Conservation (phyloP, 768 basidiomycete genomes). For the Mycena albidolilacea region DNA sequence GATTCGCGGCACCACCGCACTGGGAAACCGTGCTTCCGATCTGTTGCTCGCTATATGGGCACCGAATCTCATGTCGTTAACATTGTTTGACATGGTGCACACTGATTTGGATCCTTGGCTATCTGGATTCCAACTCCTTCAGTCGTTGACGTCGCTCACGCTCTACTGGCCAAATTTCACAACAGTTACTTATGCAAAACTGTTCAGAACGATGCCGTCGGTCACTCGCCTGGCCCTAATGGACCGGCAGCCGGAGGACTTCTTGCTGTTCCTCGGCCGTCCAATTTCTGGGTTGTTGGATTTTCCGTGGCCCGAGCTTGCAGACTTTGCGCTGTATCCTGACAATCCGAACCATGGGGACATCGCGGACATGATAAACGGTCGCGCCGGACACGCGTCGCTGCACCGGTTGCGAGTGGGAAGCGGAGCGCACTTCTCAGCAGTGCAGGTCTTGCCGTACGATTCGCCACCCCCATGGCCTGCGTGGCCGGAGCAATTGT, state of each 20-base stretch:
- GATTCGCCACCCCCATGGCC: conserved; percentile 26
- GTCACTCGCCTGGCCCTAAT: conserved; percentile 27
- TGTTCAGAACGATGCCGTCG: conserved; percentile 25
- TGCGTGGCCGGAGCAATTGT: conserved; percentile 10
- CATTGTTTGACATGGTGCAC: conserved; percentile 23
- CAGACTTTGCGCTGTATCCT: conserved; percentile 27
- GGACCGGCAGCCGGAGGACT: conserved; percentile 18
- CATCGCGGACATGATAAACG: conserved; percentile 12
- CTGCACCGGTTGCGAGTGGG: conserved; percentile 27
- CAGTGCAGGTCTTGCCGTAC: conserved; percentile 19
- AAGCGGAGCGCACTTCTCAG: not conserved
- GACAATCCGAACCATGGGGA: not conserved
- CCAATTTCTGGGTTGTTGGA: not conserved
- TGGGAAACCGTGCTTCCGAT: conserved; percentile 31
- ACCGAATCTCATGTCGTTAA: conserved; percentile 22
- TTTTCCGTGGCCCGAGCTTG: conserved; percentile 17
- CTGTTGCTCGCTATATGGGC: conserved; percentile 23
- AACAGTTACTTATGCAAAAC: conserved; percentile 10
- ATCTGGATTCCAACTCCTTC: conserved; percentile 21
- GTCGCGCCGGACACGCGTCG: conserved; percentile 9
- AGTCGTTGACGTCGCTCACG: conserved; percentile 22
- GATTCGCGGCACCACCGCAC: conserved; percentile 27
- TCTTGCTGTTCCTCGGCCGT: conserved; percentile 23
- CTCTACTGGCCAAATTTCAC: conserved; percentile 30
- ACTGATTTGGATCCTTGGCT: conserved; percentile 26